Percentiles rank a stretch among this genome's conserved stretches.
These are phyloP conservation scores for Nicotiana otophora DNA, from an alignment of 257 asterid genomes.

Conservation along the genomic window DNA sequence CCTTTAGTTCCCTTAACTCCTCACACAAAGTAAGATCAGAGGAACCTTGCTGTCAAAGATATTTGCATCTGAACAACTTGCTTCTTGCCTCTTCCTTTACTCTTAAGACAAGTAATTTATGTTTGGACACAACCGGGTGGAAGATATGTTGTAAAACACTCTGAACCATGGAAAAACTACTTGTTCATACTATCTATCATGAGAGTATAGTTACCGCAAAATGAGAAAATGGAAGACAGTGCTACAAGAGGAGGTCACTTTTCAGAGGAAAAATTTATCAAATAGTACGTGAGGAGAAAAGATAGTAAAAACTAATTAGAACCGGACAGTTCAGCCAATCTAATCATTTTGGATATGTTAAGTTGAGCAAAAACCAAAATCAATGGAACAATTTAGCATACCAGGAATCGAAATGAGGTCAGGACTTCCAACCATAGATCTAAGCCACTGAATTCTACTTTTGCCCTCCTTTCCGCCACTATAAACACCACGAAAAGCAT, in stretches of 20 bases:
- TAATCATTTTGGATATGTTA: neutral
- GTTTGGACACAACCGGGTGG: neutral
- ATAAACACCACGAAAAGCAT: constrained; percentile 78
- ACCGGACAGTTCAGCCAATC: neutral
- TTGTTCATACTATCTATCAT: neutral
- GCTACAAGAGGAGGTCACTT: neutral
- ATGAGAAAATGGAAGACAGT: neutral
- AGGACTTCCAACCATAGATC: constrained; percentile 99
- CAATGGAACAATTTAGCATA: constrained; percentile 20
- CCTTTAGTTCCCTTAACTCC: constrained; percentile 1
- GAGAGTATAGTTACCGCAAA: neutral
- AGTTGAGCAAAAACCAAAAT: neutral
- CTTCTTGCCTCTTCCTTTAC: neutral
- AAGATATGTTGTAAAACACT: neutral
- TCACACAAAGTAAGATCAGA: neutral
- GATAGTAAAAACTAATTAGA: neutral
- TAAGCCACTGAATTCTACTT: constrained; percentile 96
- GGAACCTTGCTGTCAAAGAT: constrained; percentile 1
- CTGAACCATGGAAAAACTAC: neutral
- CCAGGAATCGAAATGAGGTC: constrained; percentile 96
- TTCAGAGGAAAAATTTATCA: neutral
- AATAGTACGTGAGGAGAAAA: neutral
- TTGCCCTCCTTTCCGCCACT: constrained; percentile 97
- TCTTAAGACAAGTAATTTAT: neutral
- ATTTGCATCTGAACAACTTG: constrained; percentile 7